Base-by-base conservation (phyloP, 208 protist species). In the Chromosphaera perkinsii region DNA sequence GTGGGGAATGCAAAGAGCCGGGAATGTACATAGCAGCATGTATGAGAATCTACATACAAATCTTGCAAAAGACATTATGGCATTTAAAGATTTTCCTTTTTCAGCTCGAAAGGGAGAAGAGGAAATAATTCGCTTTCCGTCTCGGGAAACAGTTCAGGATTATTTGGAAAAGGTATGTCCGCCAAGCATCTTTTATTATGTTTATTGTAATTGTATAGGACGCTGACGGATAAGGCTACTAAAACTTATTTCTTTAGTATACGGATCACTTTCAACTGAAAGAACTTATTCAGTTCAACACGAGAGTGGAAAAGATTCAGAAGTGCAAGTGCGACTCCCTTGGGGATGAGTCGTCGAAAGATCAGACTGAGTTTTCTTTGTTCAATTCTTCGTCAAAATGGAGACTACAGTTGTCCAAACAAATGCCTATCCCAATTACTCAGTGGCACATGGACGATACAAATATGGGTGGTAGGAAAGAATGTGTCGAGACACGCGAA, bases 41-140 rank as follows among this genome's bases (percentile, higher is more conserved):
- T 61, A 61, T 26, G 35, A 47, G 17, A 24, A 10, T 24, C 55
- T 61, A 27, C 55, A 61, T 26, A 61, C 55, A 12, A 61, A 61
- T 27, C 55, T 61, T 10, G 22, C 55, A 26, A 61, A 42, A 26
- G 35, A 61, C 22, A 47, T 61, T 26, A 61, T 61, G 55, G 55
- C 20, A 24, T 32, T 47, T 9, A 10, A 14, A 12, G 12, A 57
- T 17, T 26, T 26, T 57, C 24, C 22, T 24, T 57, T 57, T 26
- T 17, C 51, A 12, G 14, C 22, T 17, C 24, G 17, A 27, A 7
- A 56, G 7, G 48, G 48, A 12, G 14, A n/a, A n/a, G 20, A 12
- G 9, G 26, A n/a, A 9, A n/a, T 10, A 9, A 24, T 54, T 5
- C 5, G 48, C 9, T 54, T 54, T 29, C 48, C 48, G 7, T 5